Percentiles rank a stretch among this genome's conserved stretches.
Conservation (phyloP, 1,139 yeast species). For the Chernovozyma sophiae-reginae region DNA sequence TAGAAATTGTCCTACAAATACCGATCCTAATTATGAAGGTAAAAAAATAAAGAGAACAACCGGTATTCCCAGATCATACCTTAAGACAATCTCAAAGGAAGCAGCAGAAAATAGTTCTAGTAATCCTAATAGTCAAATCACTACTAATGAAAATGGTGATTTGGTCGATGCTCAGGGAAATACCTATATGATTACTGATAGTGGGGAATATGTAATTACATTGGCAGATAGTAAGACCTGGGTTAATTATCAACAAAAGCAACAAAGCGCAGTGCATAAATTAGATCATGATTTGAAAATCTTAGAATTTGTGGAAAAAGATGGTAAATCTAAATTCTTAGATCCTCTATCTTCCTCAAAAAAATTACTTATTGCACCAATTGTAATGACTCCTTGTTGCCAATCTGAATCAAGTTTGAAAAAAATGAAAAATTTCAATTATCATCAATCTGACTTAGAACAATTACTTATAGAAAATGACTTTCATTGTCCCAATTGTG, state of each 20-base stretch:
- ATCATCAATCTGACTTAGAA: conserved; percentile 51
- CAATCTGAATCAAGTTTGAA: conserved; percentile 51
- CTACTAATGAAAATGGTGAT: conserved; percentile 44
- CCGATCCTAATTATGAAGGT: conserved; percentile 92
- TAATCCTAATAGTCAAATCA: conserved; percentile 41
- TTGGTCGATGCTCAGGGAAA: conserved; percentile 63
- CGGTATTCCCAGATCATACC: conserved; percentile 93
- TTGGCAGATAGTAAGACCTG: conserved; percentile 93
- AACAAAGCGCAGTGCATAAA: conserved; percentile 46
- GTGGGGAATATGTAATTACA: conserved; percentile 92
- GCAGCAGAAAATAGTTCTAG: conserved; percentile 56
- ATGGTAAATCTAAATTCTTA: conserved; percentile 39
- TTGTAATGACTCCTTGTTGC: conserved; percentile 86
- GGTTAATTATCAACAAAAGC: conserved; percentile 78
- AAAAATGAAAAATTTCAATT: conserved; percentile 38
- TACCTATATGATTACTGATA: conserved; percentile 80
- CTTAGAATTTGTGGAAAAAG: conserved; percentile 33
- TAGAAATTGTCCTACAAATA: conserved; percentile 89
- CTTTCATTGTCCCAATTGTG: conserved; percentile 88
- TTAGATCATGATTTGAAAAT: conserved; percentile 37
- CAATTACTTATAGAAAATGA: conserved; percentile 74
- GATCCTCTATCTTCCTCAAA: conserved; percentile 63
- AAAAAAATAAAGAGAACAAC: conserved; percentile 88
- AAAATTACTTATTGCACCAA: conserved; percentile 61
- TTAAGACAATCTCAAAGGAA: conserved; percentile 64